Percentiles rank a stretch among this genome's conserved stretches.
phyloP scores from a whole-genome alignment of 2,329 filamentous ascomycete species.

The Epichloe gansuensis region DNA sequence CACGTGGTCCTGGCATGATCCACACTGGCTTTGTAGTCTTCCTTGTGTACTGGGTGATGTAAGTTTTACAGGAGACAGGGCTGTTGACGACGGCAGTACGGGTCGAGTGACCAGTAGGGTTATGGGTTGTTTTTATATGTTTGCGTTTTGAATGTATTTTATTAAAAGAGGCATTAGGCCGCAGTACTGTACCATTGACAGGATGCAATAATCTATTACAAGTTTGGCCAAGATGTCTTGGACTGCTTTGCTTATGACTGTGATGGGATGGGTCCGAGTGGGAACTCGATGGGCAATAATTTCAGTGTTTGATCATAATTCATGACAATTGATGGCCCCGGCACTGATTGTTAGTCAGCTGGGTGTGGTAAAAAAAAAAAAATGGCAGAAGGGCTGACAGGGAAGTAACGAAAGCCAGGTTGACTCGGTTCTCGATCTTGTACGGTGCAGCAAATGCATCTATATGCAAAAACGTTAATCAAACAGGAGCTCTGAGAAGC shows the following conservation, averaged over 20 bases:
- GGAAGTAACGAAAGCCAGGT: no score
- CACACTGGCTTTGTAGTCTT: neutral
- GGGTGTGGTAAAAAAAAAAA: no score
- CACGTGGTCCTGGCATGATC: neutral
- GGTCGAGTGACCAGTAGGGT: neutral
- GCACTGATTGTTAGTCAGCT: no score
- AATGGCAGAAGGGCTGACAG: no score
- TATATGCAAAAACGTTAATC: no score
- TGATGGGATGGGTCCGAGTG: neutral
- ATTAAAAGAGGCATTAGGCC: constrained; percentile 5
- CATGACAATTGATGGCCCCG: no score
- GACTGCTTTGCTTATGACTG: neutral
- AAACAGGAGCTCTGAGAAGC: no score
- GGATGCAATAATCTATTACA: constrained; percentile 6
- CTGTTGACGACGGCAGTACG: neutral
- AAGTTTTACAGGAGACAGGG: neutral
- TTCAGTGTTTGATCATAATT: no score
- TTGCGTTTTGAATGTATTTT: constrained; percentile 8
- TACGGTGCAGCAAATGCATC: no score
- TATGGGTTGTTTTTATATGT: constrained; percentile 6
- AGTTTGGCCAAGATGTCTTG: neutral
- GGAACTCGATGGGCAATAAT: no score
- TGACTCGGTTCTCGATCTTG: no score
- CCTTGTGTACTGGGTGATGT: neutral
- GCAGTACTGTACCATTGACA: constrained; percentile 1